Percentiles rank a stretch among this genome's conserved stretches.
phyloP scores from a whole-genome alignment of 2,329 filamentous ascomycete species.

The Akanthomyces muscarius region DNA sequence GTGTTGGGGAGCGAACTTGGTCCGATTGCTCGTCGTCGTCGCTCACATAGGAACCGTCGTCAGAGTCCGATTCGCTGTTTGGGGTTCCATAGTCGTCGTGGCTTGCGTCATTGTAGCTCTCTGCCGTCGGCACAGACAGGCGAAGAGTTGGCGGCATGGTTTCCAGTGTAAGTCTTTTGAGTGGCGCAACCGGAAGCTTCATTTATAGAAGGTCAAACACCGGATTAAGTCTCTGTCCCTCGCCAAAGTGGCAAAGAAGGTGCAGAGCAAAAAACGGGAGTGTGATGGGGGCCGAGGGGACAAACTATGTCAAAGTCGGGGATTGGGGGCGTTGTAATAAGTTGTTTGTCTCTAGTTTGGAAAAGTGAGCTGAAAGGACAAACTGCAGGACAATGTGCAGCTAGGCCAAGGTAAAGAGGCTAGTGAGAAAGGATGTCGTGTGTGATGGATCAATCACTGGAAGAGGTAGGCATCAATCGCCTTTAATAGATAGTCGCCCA shows the following conservation, averaged over 20 bases:
- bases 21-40: constrained; percentile 29
- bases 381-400: background rate
- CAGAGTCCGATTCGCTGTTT: constrained; percentile 27
- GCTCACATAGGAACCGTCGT: constrained; percentile 28
- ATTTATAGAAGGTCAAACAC: background rate
- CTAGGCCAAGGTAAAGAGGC: background rate
- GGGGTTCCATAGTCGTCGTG: background rate
- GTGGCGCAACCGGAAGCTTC: constrained; percentile 1
- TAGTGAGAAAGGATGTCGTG: background rate
- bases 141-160: constrained; percentile 14
- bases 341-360: background rate
- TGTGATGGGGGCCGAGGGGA: constrained; percentile 5
- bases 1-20: constrained; percentile 36
- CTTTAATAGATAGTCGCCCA: constrained; percentile 6
- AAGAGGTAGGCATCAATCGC: constrained; percentile 9
- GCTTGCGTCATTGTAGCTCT: background rate
- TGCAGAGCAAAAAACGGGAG: constrained; percentile 4
- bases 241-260: background rate
- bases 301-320: background rate
- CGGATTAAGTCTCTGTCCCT: background rate
- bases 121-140: background rate
- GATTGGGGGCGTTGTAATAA: background rate
- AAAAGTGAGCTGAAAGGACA: background rate
- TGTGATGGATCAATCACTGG: background rate
- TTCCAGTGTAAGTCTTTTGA: constrained; percentile 1